A percentile compares a stretch with the other conserved stretches of the same genome.
phyloP scores from a whole-genome alignment of 176 grass and related monocot species.

The Zea mays region Zm-B73-REFERENCE-NAM-5.0 NC_050099.1:51585001-51585500 shows the following conservation, averaged over 20 bases:
- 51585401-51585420: slow-evolving; percentile 58
- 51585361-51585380: slow-evolving; percentile 55
- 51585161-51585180: slow-evolving; percentile 50
- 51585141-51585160: slow-evolving; percentile 50
- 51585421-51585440: slow-evolving; percentile 56
- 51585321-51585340: slow-evolving; percentile 52
- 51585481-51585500: slow-evolving; percentile 60
- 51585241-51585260: slow-evolving; percentile 53
- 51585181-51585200: slow-evolving; percentile 48
- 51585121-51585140: slow-evolving; percentile 64
- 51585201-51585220: slow-evolving; percentile 63
- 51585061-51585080: slow-evolving; percentile 52
- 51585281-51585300: slow-evolving; percentile 73
- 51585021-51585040: slow-evolving; percentile 53
- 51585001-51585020: slow-evolving; percentile 50
- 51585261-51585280: slow-evolving; percentile 51
- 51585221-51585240: slow-evolving; percentile 71
- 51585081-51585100: slow-evolving; percentile 54
- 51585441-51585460: slow-evolving; percentile 59
- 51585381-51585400: slow-evolving; percentile 60
- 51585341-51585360: slow-evolving; percentile 48
- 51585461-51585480: slow-evolving; percentile 83
- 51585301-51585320: slow-evolving; percentile 49
- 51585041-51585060: slow-evolving; percentile 58
- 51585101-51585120: slow-evolving; percentile 67